A percentile compares a stretch with the other conserved stretches of the same genome.
phyloP scores from a whole-genome alignment of 768 basidiomycete species.

The Hebeloma cylindrosporum region DNA sequence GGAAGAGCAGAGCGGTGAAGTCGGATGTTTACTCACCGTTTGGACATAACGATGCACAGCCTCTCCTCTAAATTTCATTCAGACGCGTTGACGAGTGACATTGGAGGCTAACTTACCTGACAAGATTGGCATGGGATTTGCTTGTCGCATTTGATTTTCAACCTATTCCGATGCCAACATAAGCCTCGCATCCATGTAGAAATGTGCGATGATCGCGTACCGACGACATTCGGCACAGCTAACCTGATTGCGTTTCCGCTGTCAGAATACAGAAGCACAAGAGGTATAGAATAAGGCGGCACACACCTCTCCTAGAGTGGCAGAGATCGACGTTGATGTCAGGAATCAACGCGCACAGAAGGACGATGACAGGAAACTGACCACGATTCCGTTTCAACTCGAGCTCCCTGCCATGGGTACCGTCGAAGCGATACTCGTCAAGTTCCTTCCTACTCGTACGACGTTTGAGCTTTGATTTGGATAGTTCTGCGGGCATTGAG shows the following conservation, averaged over 20 bases:
- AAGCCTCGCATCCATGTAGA: slow-evolving; percentile 11
- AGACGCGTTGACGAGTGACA: slow-evolving; percentile 5
- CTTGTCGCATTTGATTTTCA: slow-evolving; percentile 85
- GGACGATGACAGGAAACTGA: slow-evolving; percentile 16
- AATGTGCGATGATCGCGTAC: slow-evolving; percentile 59
- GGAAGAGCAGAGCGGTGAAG: slow-evolving; percentile 3
- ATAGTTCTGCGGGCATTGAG: slow-evolving; percentile 56
- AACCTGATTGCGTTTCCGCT: no score
- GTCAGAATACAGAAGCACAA: no score
- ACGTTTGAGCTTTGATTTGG: slow-evolving; percentile 51
- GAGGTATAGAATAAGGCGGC: no score
- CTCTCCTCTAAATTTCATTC: slow-evolving; percentile 46
- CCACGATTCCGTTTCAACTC: slow-evolving; percentile 75
- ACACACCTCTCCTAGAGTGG: slow-evolving; percentile 6
- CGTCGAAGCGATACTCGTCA: slow-evolving; percentile 52
- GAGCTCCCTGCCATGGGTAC: slow-evolving; percentile 60
- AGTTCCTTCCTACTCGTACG: slow-evolving; percentile 48
- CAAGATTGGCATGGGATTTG: slow-evolving; percentile 79
- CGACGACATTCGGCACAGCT: slow-evolving; percentile 79
- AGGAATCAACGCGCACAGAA: slow-evolving; percentile 6
- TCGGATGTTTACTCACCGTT: slow-evolving; percentile 47
- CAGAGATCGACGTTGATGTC: slow-evolving; percentile 10
- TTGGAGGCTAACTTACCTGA: slow-evolving; percentile 42
- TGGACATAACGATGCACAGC: slow-evolving; percentile 70
- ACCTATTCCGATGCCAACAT: slow-evolving; percentile 34